Percentiles rank a stretch among this genome's conserved stretches.
phyloP scores from a whole-genome alignment of 768 basidiomycete genomes.

The Rhodosporidiobolus odoratus region DNA sequence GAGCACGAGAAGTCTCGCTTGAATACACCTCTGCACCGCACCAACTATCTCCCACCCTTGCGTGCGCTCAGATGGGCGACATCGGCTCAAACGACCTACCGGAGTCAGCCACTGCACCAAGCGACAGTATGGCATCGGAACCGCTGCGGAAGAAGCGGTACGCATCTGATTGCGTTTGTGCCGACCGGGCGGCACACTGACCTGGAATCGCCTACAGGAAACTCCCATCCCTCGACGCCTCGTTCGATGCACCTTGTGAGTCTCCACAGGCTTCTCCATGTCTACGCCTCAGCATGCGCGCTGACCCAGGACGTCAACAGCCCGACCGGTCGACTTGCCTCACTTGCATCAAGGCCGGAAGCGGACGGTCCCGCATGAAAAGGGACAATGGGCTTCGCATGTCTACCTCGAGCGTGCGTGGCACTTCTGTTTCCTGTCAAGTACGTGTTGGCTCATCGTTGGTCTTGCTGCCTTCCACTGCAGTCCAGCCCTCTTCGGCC shows the following conservation, averaged over 20 bases:
- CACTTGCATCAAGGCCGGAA: constrained; percentile 75
- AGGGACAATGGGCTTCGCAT: constrained; percentile 78
- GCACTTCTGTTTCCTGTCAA: not conserved
- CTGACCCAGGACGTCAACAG: not conserved
- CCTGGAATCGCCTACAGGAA: constrained; percentile 1
- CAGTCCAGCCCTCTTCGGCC: not conserved
- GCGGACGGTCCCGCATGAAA: constrained; percentile 69
- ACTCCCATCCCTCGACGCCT: constrained; percentile 24
- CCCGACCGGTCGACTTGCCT: constrained; percentile 57
- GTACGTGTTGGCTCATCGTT: too few species aligned
- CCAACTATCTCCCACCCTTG: too few species aligned
- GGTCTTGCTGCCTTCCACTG: too few species aligned
- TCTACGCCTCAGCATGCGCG: too few species aligned
- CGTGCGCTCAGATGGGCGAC: too few species aligned
- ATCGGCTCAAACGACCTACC: too few species aligned
- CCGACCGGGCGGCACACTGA: too few species aligned
- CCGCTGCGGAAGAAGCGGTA: constrained; percentile 30
- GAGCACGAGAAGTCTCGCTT: too few species aligned
- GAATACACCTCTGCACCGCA: too few species aligned
- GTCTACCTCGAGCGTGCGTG: constrained; percentile 62
- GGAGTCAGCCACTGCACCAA: too few species aligned
- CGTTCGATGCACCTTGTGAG: constrained; percentile 4
- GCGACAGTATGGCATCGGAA: not conserved
- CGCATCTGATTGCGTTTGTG: not conserved
- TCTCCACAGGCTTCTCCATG: too few species aligned